Conservation (phyloP, 2,329 filamentous ascomycete species). For the Phyllosticta ampelicida region DNA sequence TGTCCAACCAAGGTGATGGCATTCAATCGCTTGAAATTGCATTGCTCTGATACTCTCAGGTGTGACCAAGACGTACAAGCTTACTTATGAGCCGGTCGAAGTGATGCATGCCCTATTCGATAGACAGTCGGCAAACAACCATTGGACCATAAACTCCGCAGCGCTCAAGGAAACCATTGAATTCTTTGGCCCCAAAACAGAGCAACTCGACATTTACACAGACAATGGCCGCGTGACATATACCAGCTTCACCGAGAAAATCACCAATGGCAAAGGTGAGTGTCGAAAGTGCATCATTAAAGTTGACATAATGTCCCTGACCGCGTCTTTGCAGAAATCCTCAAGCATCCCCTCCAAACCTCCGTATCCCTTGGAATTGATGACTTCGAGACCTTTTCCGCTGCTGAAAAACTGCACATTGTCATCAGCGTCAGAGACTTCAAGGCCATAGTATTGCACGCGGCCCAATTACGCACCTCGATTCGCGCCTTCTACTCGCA, state of each 20-base stretch:
- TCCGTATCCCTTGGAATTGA: constrained; percentile 66
- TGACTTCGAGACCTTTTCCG: constrained; percentile 64
- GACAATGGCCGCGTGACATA: constrained; percentile 61
- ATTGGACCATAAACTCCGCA: constrained; percentile 62
- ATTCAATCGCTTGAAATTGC: background rate
- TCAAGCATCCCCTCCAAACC: constrained; percentile 72
- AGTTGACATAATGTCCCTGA: constrained; percentile 8
- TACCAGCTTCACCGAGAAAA: constrained; percentile 73
- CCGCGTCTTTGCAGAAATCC: constrained; percentile 44
- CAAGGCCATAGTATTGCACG: constrained; percentile 66
- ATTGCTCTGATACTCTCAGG: constrained; percentile 28
- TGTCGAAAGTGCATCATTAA: background rate
- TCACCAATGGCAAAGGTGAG: constrained; percentile 53
- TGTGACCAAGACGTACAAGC: constrained; percentile 64
- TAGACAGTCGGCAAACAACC: constrained; percentile 52
- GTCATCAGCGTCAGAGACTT: constrained; percentile 77
- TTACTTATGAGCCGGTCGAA: constrained; percentile 64
- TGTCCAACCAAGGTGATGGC: constrained; percentile 56
- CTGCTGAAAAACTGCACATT: constrained; percentile 67
- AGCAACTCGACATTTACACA: constrained; percentile 68
- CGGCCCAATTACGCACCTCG: constrained; percentile 55
- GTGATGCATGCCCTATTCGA: constrained; percentile 70
- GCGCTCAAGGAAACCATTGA: constrained; percentile 67
- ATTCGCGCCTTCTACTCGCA: constrained; percentile 60
- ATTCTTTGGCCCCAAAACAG: constrained; percentile 69